Evolutionary conservation across 2,329 filamentous ascomycete species (phyloP).

Genomic region (Cercospora sojina): DNA sequence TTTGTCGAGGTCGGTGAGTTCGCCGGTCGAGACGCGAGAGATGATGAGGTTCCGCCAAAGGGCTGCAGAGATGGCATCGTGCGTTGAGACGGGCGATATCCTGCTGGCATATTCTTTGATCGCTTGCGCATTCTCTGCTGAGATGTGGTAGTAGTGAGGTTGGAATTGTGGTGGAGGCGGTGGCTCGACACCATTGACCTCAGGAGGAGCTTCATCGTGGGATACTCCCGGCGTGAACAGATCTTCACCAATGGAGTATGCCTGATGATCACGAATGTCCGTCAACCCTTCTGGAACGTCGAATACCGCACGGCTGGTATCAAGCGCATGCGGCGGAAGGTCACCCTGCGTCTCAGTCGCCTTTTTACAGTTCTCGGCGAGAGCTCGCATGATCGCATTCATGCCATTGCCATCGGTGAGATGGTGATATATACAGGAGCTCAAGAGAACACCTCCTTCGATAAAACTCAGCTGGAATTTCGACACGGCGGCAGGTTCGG

Average conservation of each 20-base stretch:
- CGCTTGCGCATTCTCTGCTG: slow-evolving; percentile 15
- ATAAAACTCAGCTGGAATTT: slow-evolving; percentile 25
- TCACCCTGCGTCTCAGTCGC: slow-evolving; percentile 20
- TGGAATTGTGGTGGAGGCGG: slow-evolving; percentile 18
- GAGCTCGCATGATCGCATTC: slow-evolving; percentile 26
- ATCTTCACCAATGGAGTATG: slow-evolving; percentile 14
- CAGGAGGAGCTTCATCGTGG: slow-evolving; percentile 21
- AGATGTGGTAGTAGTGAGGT: slow-evolving; percentile 21
- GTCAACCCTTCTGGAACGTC: slow-evolving; percentile 19
- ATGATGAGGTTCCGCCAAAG: slow-evolving; percentile 26
- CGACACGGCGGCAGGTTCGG: slow-evolving; percentile 23
- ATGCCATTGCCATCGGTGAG: slow-evolving; percentile 27
- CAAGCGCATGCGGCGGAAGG: slow-evolving; percentile 18
- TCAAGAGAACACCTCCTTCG: slow-evolving; percentile 25
- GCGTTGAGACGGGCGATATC: slow-evolving; percentile 21
- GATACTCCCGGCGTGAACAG: slow-evolving; percentile 18
- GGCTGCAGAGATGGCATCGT: slow-evolving; percentile 25
- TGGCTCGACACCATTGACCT: slow-evolving; percentile 18
- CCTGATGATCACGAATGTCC: slow-evolving; percentile 22
- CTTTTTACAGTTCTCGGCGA: slow-evolving; percentile 23
- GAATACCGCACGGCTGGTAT: slow-evolving; percentile 21
- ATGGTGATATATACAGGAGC: slow-evolving; percentile 26
- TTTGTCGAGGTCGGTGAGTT: slow-evolving; percentile 21
- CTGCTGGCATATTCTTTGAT: slow-evolving; percentile 21
- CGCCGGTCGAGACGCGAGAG: slow-evolving; percentile 18